Conservation (phyloP, 2,329 filamentous ascomycete species). For the Beauveria brongniartii region DNA sequence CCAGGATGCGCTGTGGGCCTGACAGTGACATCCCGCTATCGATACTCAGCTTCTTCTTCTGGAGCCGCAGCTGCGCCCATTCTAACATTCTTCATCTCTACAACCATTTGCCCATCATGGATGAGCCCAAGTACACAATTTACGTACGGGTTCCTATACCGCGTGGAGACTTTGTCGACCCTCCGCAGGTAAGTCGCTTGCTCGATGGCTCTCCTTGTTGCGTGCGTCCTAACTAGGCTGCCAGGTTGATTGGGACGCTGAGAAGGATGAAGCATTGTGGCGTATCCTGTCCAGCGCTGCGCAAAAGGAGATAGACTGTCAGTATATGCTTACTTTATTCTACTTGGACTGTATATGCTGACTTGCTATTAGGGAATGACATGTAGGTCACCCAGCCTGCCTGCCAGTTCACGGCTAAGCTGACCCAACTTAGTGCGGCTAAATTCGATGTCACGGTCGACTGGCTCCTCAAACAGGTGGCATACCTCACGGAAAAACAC, state of each 20-base stretch:
- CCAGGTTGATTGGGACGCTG: constrained; percentile 78
- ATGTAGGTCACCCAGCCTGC: constrained; percentile 39
- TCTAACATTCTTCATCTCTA: constrained; percentile 2
- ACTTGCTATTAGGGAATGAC: constrained; percentile 53
- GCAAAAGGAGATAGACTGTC: constrained; percentile 83
- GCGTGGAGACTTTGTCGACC: constrained; percentile 81
- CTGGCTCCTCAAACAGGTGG: constrained; percentile 87
- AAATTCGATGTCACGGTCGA: constrained; percentile 78
- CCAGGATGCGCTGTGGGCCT: not conserved
- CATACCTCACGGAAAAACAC: constrained; percentile 88
- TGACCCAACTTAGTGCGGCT: constrained; percentile 47
- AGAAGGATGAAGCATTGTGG: constrained; percentile 86
- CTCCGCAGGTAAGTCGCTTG: constrained; percentile 58
- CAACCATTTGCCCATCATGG: constrained; percentile 21
- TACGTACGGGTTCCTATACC: constrained; percentile 86
- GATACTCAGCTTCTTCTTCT: constrained; percentile 1
- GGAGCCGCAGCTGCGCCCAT: not conserved
- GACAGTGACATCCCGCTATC: constrained; percentile 7
- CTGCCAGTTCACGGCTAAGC: constrained; percentile 7
- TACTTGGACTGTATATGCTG: not conserved
- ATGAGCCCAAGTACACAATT: constrained; percentile 60
- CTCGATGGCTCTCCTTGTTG: constrained; percentile 7
- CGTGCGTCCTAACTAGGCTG: constrained; percentile 17
- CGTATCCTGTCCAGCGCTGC: constrained; percentile 76
- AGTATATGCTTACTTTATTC: constrained; percentile 16